phyloP scores from a whole-genome alignment of 768 basidiomycete species.

The Leccinum olivaceopallidum region DNA sequence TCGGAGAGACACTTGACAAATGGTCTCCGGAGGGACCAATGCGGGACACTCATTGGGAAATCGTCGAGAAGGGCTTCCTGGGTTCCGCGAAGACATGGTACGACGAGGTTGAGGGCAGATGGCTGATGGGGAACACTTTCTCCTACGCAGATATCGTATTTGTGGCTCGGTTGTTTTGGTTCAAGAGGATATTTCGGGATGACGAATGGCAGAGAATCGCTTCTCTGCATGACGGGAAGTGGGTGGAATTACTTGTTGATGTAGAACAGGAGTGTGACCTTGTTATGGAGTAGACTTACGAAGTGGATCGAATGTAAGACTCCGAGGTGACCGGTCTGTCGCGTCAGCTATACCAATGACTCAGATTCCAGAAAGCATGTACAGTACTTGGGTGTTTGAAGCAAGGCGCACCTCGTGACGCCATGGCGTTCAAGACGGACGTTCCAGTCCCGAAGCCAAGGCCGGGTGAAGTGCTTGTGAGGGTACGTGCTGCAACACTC shows the following conservation, averaged over 20 bases:
- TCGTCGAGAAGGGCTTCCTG: constrained; percentile 16
- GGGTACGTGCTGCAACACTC: constrained; percentile 45
- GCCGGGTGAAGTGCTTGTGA: constrained; percentile 48
- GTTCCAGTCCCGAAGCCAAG: constrained; percentile 36
- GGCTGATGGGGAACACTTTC: constrained; percentile 32
- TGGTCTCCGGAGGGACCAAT: constrained; percentile 37
- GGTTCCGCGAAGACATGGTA: constrained; percentile 19
- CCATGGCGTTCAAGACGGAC: constrained; percentile 31
- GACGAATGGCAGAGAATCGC: constrained; percentile 31
- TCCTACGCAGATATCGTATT: constrained; percentile 35
- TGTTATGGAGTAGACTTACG: background rate
- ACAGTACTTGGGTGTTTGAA: constrained; percentile 14
- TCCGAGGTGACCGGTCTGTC: too few relatives aligned
- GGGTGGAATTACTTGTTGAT: constrained; percentile 25
- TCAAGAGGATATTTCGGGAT: constrained; percentile 18
- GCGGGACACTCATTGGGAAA: constrained; percentile 31
- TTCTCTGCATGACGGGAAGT: constrained; percentile 28
- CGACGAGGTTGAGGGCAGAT: constrained; percentile 26
- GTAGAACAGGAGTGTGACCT: constrained; percentile 30
- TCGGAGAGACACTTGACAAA: constrained; percentile 41
- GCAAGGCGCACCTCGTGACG: constrained; percentile 31
- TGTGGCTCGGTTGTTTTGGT: constrained; percentile 14
- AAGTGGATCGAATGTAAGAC: background rate
- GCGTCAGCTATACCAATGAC: too few relatives aligned
- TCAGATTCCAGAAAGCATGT: constrained; percentile 30